Evolutionary conservation across 768 basidiomycete species (phyloP).

Genomic region (Tulasnella sp.): DNA sequence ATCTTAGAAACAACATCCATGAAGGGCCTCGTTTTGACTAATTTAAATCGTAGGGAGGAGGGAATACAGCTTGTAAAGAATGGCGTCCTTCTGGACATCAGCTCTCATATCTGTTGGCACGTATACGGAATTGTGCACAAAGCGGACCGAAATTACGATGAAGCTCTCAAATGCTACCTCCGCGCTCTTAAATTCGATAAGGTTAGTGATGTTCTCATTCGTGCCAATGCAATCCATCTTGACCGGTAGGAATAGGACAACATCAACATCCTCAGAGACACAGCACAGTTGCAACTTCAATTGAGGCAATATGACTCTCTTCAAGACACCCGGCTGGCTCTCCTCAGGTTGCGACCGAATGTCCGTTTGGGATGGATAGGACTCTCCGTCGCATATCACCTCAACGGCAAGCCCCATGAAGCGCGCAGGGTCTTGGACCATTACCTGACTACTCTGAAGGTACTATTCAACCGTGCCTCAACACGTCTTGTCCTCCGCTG

Average conservation of each 20-base stretch:
- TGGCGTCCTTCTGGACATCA: constrained; percentile 66
- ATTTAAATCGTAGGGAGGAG: constrained; percentile 67
- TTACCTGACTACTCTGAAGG: constrained; percentile 62
- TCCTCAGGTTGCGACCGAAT: constrained; percentile 69
- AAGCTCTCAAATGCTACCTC: constrained; percentile 83
- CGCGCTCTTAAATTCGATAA: constrained; percentile 83
- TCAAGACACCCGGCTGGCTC: constrained; percentile 68
- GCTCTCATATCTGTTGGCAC: constrained; percentile 95
- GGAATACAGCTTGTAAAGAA: constrained; percentile 76
- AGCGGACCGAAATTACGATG: constrained; percentile 87
- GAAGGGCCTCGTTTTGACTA: constrained; percentile 81
- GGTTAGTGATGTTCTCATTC: constrained; percentile 34
- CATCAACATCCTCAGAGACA: constrained; percentile 82
- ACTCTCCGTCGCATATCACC: constrained; percentile 76
- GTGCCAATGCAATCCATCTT: neutral
- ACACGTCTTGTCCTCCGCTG: neutral
- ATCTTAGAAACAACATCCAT: constrained; percentile 81
- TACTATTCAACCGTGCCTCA: constrained; percentile 23
- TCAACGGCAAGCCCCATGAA: constrained; percentile 60
- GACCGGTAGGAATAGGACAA: constrained; percentile 62
- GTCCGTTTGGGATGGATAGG: constrained; percentile 83
- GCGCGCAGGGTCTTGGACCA: constrained; percentile 61
- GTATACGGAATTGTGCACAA: constrained; percentile 93
- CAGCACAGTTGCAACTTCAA: constrained; percentile 80
- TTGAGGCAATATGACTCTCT: constrained; percentile 66